Conservation (phyloP, 495 filamentous ascomycete genomes). For the Penicillium nucicola region DNA sequence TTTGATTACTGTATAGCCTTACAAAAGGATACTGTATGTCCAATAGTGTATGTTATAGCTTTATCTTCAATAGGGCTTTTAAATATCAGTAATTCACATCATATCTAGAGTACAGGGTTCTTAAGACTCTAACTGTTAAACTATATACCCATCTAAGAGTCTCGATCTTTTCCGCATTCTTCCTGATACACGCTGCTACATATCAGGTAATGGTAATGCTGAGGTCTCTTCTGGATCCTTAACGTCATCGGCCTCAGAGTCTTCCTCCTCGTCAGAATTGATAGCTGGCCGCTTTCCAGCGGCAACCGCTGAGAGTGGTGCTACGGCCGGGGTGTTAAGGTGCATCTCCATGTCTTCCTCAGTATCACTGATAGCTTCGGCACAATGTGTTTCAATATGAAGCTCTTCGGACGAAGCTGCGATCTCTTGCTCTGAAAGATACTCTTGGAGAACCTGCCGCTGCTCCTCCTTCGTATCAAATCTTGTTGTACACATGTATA, state of each 20-base stretch:
- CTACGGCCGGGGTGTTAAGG: background rate
- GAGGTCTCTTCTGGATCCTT: background rate
- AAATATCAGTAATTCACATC: background rate
- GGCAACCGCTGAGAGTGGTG: background rate
- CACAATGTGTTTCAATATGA: background rate
- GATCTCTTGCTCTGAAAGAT: background rate
- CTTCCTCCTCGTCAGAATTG: background rate
- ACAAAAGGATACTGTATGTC: background rate
- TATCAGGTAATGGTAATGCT: background rate
- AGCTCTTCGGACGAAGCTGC: background rate
- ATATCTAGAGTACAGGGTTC: background rate
- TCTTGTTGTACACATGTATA: slow-evolving; percentile 3
- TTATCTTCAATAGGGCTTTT: background rate
- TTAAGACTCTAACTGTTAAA: background rate
- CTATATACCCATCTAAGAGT: background rate
- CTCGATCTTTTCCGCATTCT: background rate
- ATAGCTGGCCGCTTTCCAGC: background rate
- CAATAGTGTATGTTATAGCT: background rate
- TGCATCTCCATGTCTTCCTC: background rate
- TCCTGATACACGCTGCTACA: background rate
- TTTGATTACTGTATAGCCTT: background rate
- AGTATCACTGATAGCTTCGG: background rate
- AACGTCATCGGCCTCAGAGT: background rate
- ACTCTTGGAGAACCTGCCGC: background rate
- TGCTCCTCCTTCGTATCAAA: background rate